Evolutionary conservation across 2,329 filamentous ascomycete genomes (phyloP).

Genomic region (Cladosporium cucumerinum): DNA sequence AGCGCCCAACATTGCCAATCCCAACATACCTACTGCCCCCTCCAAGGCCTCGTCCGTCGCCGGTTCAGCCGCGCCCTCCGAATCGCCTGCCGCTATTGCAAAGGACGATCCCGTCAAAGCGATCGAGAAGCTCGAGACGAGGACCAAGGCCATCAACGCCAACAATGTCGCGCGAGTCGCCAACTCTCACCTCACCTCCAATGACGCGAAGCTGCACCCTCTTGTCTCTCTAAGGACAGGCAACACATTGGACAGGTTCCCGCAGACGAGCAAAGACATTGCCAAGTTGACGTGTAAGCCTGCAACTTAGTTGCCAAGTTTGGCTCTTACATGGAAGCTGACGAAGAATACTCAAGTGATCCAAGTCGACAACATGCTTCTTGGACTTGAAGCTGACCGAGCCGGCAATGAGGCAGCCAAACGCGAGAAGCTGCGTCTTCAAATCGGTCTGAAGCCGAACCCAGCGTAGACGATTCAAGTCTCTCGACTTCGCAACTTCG

Average conservation of each 20-base stretch:
- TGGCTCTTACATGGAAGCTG: not conserved
- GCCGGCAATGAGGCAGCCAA: constrained; percentile 32
- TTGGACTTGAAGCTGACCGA: constrained; percentile 30
- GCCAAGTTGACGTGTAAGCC: constrained; percentile 30
- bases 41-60: constrained; percentile 20
- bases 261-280: constrained; percentile 30
- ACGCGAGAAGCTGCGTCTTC: constrained; percentile 30
- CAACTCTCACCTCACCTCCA: constrained; percentile 30
- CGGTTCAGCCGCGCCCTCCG: constrained; percentile 12
- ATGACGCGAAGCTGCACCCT: constrained; percentile 31
- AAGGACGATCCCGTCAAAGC: constrained; percentile 27
- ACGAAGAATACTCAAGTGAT: constrained; percentile 22
- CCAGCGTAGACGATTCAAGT: constrained; percentile 24
- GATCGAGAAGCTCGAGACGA: constrained; percentile 30
- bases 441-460: constrained; percentile 33
- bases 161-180: constrained; percentile 35
- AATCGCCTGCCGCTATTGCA: constrained; percentile 18
- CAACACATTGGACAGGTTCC: constrained; percentile 33
- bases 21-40: constrained; percentile 17
- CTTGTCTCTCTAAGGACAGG: constrained; percentile 32
- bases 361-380: constrained; percentile 31
- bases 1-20: constrained; percentile 15
- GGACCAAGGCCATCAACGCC: constrained; percentile 30
- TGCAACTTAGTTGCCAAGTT: not conserved
- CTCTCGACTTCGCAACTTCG: not conserved